Evolutionary conservation across 495 filamentous ascomycete genomes (phyloP).

Genomic region (Penicillium daleae): DNA sequence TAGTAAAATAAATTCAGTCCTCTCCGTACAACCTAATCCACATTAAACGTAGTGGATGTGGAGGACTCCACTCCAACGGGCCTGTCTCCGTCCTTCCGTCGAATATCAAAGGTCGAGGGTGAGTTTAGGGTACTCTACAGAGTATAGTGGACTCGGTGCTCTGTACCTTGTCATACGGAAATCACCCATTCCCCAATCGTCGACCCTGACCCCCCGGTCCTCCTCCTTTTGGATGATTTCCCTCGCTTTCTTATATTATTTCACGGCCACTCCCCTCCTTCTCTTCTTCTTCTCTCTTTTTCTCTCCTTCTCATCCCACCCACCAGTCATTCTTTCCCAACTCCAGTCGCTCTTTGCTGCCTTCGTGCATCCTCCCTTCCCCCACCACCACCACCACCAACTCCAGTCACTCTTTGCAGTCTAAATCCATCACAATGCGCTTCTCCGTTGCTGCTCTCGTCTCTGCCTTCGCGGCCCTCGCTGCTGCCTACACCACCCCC

Average conservation of each 20-base stretch:
- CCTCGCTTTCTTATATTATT: constrained; percentile 11
- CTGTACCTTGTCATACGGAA: no score
- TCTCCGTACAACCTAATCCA: neutral
- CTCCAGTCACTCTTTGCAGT: constrained; percentile 25
- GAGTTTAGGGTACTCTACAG: no score
- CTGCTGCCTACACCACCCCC: constrained; percentile 55
- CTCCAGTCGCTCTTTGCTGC: constrained; percentile 34
- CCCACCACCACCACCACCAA: no score
- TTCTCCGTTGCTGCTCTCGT: constrained; percentile 50
- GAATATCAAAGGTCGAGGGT: neutral
- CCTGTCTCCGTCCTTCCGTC: neutral
- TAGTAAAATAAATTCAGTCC: neutral
- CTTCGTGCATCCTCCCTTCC: constrained; percentile 15
- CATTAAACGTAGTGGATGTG: neutral
- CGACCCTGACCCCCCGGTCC: neutral
- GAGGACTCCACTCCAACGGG: neutral
- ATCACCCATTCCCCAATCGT: no score
- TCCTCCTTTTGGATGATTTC: neutral
- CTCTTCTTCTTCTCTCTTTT: constrained; percentile 25
- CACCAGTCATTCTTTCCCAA: constrained; percentile 19
- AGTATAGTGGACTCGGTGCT: no score
- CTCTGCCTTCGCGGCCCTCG: constrained; percentile 54
- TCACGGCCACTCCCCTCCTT: constrained; percentile 28
- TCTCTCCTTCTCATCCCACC: constrained; percentile 24
- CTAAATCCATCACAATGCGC: constrained; percentile 51